These are phyloP conservation scores for Fistulinella cinereoalba DNA, from an alignment of 1,284 basidiomycete genomes.

Conservation along the genomic window DNA sequence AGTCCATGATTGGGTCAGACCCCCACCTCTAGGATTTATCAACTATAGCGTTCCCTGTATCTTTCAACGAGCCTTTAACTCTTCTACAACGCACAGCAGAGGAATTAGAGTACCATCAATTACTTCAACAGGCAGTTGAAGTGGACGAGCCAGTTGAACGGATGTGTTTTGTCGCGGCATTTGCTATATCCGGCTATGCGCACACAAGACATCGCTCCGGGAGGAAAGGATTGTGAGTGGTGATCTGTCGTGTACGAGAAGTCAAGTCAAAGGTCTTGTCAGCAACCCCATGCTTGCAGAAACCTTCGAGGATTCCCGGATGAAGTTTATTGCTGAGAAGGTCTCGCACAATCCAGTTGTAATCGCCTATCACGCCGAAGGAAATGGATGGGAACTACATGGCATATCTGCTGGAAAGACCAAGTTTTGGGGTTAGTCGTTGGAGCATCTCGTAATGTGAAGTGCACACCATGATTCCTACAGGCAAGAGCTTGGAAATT, in stretches of 20 bases:
- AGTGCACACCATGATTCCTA: constrained; percentile 14
- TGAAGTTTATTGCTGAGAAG: constrained; percentile 85
- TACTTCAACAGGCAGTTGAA: constrained; percentile 66
- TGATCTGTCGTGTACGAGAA: constrained; percentile 1
- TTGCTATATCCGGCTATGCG: constrained; percentile 82
- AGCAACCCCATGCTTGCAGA: constrained; percentile 89
- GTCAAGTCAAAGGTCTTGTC: constrained; percentile 8
- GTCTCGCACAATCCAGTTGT: constrained; percentile 83
- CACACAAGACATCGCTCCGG: constrained; percentile 77
- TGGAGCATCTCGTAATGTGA: constrained; percentile 10
- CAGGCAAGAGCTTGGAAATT: constrained; percentile 82
- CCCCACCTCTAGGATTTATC: constrained; percentile 65
- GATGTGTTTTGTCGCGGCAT: constrained; percentile 78
- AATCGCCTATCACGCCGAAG: constrained; percentile 82
- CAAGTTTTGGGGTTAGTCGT: constrained; percentile 80
- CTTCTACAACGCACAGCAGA: constrained; percentile 79
- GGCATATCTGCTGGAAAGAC: constrained; percentile 76
- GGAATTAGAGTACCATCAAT: constrained; percentile 76
- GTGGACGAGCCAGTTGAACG: constrained; percentile 66
- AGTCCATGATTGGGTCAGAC: neutral
- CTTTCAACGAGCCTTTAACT: constrained; percentile 87
- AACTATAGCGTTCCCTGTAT: constrained; percentile 79
- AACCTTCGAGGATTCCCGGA: constrained; percentile 80
- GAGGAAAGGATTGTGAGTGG: constrained; percentile 81
- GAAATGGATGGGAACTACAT: constrained; percentile 69